phyloP scores from a whole-genome alignment of 1,139 yeast genomes.

The Geotrichum siamense region DNA sequence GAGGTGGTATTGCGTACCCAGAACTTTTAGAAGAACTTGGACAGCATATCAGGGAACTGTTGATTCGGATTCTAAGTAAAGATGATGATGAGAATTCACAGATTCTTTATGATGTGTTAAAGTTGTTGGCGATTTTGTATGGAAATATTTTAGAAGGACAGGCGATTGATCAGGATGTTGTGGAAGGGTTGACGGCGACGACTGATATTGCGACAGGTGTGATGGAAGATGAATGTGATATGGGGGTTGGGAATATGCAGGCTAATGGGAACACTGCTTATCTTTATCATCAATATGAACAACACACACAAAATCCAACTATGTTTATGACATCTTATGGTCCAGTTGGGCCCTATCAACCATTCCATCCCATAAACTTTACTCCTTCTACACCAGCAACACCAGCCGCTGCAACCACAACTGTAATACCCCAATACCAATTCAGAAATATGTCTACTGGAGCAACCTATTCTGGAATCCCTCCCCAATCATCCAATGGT shows the following conservation, averaged over 20 bases:
- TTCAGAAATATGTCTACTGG: background rate
- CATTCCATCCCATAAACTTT: background rate
- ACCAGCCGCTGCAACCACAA: background rate
- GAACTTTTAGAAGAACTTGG: conserved; percentile 3
- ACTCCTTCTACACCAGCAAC: no score
- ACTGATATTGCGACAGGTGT: background rate
- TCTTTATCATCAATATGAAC: background rate
- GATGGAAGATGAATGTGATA: background rate
- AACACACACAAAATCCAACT: background rate
- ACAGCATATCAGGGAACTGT: background rate
- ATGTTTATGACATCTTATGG: background rate
- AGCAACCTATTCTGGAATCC: background rate
- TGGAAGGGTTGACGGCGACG: background rate
- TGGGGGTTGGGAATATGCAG: no score
- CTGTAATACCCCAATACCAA: background rate
- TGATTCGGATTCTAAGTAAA: background rate
- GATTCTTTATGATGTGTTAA: conserved; percentile 1
- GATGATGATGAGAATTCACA: background rate
- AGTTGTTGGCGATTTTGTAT: conserved; percentile 4
- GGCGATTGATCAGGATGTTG: background rate
- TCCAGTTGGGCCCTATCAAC: background rate
- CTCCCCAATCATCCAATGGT: background rate
- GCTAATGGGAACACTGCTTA: background rate
- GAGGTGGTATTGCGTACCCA: background rate
- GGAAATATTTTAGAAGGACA: background rate